Percentiles rank a stretch among this genome's conserved stretches.
These are phyloP conservation scores for Cryptosporidium sp. DNA, from an alignment of 169 alveolate species.

Conservation along the genomic window DNA sequence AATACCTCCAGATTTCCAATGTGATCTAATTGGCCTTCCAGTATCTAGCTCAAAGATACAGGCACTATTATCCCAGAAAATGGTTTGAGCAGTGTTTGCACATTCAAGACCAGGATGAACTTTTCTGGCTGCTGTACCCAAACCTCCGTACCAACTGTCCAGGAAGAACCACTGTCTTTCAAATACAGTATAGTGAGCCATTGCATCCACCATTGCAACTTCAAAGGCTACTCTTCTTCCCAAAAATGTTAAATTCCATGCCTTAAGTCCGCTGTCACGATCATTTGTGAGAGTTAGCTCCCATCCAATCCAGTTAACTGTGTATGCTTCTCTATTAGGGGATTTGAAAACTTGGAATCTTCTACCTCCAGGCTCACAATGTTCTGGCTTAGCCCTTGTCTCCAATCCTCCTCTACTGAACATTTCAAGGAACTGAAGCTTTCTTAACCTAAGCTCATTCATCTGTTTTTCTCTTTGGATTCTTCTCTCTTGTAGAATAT, in stretches of 20 bases:
- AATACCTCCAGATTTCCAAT: conserved; percentile 80
- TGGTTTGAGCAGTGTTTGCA: conserved; percentile 78
- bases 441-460: conserved; percentile 36
- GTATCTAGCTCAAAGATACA: conserved; percentile 80
- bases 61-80: conserved; percentile 77
- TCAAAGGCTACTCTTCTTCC: conserved; percentile 81
- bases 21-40: conserved; percentile 81
- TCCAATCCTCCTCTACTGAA: conserved; percentile 78
- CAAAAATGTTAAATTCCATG: conserved; percentile 78
- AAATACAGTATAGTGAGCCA: conserved; percentile 82
- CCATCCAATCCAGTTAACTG: conserved; percentile 81
- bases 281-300: conserved; percentile 78
- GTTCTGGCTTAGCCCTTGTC: conserved; percentile 81
- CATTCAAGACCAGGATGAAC: conserved; percentile 81
- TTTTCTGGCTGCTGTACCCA: conserved; percentile 81
- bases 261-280: conserved; percentile 79
- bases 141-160: conserved; percentile 83
- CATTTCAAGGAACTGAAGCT: conserved; percentile 54
- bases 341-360: conserved; percentile 76
- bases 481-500: conserved; percentile 40
- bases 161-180: conserved; percentile 81
- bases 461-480: conserved; percentile 43
- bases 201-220: conserved; percentile 80
- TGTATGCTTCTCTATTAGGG: conserved; percentile 76
- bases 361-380: conserved; percentile 81